Base-by-base conservation (phyloP, 1,284 basidiomycete species). In the Puccinia coronata region DNA sequence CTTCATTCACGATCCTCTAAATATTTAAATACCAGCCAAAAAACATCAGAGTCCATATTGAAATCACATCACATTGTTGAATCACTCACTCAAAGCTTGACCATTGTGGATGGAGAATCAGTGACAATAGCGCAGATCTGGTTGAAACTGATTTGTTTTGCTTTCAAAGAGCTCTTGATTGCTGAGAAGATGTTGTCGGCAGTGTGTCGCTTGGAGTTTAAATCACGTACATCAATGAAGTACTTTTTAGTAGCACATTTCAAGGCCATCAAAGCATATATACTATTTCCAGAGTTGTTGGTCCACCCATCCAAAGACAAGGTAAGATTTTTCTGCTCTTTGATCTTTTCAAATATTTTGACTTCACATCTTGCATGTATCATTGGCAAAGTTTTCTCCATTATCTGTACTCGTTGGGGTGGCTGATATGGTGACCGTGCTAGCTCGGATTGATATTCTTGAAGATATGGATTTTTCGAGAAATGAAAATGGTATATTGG, bases 391-490 rank as follows among this genome's bases (percentile, higher is more conserved):
- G 34, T 41, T 25, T 53, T 51, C 0, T 69, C 47, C 6, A 53
- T 67, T 14, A 57, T 79, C 9, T 55, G 53, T 1, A 34, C 23
- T n/a, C 53, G 12, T 9, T 23, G 55, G 2, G 31, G 72, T 16
- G 59, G 12, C n/a, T 74, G 12, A n/a, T 75, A 75, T 6, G n/a
- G 8, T 1, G 16, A 61, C 1, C 43, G 36, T 6, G 39, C 55
- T 16, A 75, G 57, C 31, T 63, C 39, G 3, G n/a, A 31, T 25
- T 75, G 73, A 23, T 75, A 75, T 49, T 61, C 25, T 49, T 75
- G 73, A 28, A 75, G 63, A 36, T 75, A 75, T 25, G 57, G 57
- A 47, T n/a, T 75, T 75, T 12, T 75, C 55, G 0, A 75, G 43
- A 31, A 43, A 59, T 1, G 11, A 8, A 2, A 61, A 36, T 18